Conservation (phyloP, 1,139 yeast genomes). For the Pichia sp. region DNA sequence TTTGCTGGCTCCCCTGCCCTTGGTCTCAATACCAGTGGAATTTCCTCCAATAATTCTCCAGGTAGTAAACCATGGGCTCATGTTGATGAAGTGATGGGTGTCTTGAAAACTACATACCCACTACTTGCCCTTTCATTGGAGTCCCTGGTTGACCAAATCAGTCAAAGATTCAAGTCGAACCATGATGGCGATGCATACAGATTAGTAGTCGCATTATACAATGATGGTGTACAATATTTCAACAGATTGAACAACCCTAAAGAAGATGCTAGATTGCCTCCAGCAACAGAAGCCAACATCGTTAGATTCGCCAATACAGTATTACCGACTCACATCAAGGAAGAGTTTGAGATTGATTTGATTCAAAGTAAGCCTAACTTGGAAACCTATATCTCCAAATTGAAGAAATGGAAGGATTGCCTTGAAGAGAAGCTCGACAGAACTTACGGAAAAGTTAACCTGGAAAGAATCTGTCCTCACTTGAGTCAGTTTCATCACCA, state of each 20-base stretch:
- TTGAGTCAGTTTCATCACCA: slow-evolving; percentile 97
- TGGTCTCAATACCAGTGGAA: background rate
- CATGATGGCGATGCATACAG: slow-evolving; percentile 97
- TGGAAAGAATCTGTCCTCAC: slow-evolving; percentile 91
- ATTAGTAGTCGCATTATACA: slow-evolving; percentile 81
- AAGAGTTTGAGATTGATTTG: slow-evolving; percentile 89
- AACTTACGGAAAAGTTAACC: slow-evolving; percentile 63
- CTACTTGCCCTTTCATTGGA: slow-evolving; percentile 86
- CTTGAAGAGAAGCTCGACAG: slow-evolving; percentile 89
- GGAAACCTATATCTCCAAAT: slow-evolving; percentile 74
- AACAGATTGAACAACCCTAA: slow-evolving; percentile 81
- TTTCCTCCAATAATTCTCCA: background rate
- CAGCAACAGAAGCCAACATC: slow-evolving; percentile 86
- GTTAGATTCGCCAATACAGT: slow-evolving; percentile 90
- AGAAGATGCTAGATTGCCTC: slow-evolving; percentile 83
- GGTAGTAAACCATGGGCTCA: slow-evolving; percentile 73
- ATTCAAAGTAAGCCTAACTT: slow-evolving; percentile 83
- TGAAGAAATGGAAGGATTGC: slow-evolving; percentile 90
- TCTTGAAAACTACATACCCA: slow-evolving; percentile 94
- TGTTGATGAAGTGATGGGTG: slow-evolving; percentile 92
- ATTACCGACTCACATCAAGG: slow-evolving; percentile 79
- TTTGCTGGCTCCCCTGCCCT: background rate
- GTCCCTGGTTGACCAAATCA: slow-evolving; percentile 91
- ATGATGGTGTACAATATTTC: slow-evolving; percentile 87
- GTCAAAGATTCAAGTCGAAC: slow-evolving; percentile 87